phyloP scores from a whole-genome alignment of 2,329 filamentous ascomycete genomes.

The Plenodomus lindquistii region DNA sequence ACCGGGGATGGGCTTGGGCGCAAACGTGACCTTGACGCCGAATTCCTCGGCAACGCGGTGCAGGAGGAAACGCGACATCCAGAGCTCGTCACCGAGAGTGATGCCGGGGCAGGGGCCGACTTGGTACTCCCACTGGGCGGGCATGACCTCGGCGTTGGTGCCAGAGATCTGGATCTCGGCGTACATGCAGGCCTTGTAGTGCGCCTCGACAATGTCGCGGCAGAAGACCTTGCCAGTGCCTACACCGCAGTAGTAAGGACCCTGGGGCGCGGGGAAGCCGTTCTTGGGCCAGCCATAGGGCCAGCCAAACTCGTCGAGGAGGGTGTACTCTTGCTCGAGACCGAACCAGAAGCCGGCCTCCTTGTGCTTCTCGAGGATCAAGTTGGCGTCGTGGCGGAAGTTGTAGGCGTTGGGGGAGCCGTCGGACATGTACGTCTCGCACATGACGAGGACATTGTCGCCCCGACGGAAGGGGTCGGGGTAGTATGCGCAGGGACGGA shows the following conservation, averaged over 20 bases:
- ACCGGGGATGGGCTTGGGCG: conserved; percentile 93
- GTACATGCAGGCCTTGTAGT: conserved; percentile 89
- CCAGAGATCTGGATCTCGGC: conserved; percentile 92
- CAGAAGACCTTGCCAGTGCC: conserved; percentile 96
- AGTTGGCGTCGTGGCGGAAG: conserved; percentile 87
- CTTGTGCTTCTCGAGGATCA: conserved; percentile 87
- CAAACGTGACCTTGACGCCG: conserved; percentile 90
- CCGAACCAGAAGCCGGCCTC: conserved; percentile 93
- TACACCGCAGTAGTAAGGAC: conserved; percentile 97
- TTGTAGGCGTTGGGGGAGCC: conserved; percentile 98
- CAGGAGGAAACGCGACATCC: conserved; percentile 88
- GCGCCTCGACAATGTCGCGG: conserved; percentile 95
- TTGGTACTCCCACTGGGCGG: conserved; percentile 97
- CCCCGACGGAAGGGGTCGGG: conserved; percentile 87
- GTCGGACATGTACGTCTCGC: conserved; percentile 92
- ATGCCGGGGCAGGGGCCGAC: conserved; percentile 90
- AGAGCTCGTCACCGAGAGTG: conserved; percentile 90
- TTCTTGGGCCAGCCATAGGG: conserved; percentile 90
- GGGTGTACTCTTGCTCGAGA: conserved; percentile 96
- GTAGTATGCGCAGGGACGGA: conserved; percentile 85
- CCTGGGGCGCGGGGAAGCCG: conserved; percentile 89
- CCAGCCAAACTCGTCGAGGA: conserved; percentile 81
- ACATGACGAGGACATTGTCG: conserved; percentile 92
- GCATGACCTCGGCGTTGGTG: conserved; percentile 99
- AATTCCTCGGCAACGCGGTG: conserved; percentile 95